A percentile compares a stretch with the other conserved stretches of the same genome.
Evolutionary conservation across 495 filamentous ascomycete genomes (phyloP).

Genomic region (Stereocaulon alpinum): DNA sequence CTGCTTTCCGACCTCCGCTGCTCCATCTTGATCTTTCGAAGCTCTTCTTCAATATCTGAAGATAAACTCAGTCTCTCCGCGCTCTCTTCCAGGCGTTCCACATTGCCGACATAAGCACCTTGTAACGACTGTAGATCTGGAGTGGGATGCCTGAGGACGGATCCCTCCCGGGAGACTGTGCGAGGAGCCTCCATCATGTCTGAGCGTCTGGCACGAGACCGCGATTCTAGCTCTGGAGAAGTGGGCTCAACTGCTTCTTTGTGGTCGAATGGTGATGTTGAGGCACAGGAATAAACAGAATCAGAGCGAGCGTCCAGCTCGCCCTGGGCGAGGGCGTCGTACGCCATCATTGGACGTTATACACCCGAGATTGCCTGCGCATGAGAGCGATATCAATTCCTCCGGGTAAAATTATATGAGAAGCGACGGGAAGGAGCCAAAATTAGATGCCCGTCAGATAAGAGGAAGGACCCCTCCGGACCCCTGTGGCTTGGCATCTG

Average conservation of each 20-base stretch:
- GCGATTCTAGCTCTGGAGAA: not conserved
- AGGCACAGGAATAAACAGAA: slow-evolving; percentile 15
- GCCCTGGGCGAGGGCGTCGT: slow-evolving; percentile 37
- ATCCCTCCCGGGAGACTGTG: slow-evolving; percentile 48
- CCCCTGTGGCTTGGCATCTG: not conserved
- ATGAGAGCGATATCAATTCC: too few relatives aligned
- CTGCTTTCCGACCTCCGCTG: slow-evolving; percentile 60
- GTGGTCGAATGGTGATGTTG: not conserved
- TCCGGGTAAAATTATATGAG: not conserved
- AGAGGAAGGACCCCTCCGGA: not conserved
- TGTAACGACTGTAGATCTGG: slow-evolving; percentile 66
- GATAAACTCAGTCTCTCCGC: slow-evolving; percentile 72
- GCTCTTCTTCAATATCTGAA: slow-evolving; percentile 67
- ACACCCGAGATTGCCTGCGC: not conserved
- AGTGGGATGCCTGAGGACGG: slow-evolving; percentile 60
- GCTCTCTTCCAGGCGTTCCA: slow-evolving; percentile 70
- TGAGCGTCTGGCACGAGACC: slow-evolving; percentile 23
- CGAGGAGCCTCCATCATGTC: slow-evolving; percentile 42
- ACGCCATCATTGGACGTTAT: slow-evolving; percentile 30
- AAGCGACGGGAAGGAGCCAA: not conserved
- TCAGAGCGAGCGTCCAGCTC: slow-evolving; percentile 34
- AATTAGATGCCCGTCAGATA: not conserved
- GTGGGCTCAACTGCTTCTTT: not conserved
- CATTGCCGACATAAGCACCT: slow-evolving; percentile 64
- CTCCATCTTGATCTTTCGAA: slow-evolving; percentile 67